Evolutionary conservation across 139 green algal species (phyloP).

Genomic region (Micromonas commoda): DNA sequence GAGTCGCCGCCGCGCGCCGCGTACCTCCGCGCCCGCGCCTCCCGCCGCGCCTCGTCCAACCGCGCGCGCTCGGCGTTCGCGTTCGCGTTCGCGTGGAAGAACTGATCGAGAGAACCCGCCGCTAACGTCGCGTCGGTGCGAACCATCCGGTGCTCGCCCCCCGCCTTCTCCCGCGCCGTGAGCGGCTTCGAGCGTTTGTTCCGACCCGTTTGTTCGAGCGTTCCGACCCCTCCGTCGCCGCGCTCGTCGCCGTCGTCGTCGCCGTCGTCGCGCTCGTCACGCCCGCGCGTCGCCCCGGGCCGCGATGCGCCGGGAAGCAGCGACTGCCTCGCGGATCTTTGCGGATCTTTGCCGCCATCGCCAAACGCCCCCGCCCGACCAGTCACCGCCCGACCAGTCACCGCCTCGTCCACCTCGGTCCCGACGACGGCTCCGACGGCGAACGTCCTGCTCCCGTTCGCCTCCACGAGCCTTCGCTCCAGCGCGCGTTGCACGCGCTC

Average conservation of each 20-base stretch:
- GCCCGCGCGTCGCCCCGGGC: too few relatives aligned
- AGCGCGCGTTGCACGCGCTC: conserved; percentile 53
- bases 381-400: conserved; percentile 1
- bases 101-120: conserved; percentile 53
- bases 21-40: neutral
- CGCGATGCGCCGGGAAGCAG: conserved; percentile 40
- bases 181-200: neutral
- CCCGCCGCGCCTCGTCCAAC: neutral
- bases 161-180: conserved; percentile 33
- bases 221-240: too few relatives aligned
- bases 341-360: too few relatives aligned
- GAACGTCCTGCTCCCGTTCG: conserved; percentile 55
- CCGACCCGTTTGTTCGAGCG: neutral
- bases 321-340: too few relatives aligned
- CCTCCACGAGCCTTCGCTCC: conserved; percentile 55
- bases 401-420: too few relatives aligned
- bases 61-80: neutral
- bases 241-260: neutral
- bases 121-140: conserved; percentile 36
- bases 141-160: conserved; percentile 60
- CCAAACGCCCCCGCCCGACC: neutral
- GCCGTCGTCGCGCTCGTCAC: neutral
- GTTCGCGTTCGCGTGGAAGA: conserved; percentile 28
- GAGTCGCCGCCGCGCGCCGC: too few relatives aligned
- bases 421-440: neutral